phyloP scores from a whole-genome alignment of 345 rosid species.

The Syzygium jambos region DNA sequence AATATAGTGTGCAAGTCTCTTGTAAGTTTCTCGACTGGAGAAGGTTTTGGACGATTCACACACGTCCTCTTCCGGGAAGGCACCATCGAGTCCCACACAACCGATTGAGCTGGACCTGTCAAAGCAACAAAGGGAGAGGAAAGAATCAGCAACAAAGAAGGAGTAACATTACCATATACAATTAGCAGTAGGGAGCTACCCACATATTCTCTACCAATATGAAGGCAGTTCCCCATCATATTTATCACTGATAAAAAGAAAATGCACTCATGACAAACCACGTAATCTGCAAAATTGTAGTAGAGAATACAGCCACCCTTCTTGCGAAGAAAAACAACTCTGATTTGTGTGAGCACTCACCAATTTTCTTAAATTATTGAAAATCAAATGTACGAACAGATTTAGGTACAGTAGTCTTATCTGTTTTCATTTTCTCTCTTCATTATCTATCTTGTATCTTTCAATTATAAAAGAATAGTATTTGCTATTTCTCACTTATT shows the following conservation, averaged over 20 bases:
- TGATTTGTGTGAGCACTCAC: neutral
- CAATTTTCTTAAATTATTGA: neutral
- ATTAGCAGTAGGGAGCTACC: neutral
- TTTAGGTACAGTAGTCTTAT: neutral
- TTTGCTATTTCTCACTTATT: neutral
- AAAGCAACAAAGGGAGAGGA: neutral
- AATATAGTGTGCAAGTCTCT: conserved; percentile 75
- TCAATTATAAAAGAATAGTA: neutral
- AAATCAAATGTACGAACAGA: neutral
- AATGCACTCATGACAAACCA: neutral
- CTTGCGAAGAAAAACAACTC: neutral
- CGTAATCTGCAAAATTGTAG: neutral
- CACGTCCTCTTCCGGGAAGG: conserved; percentile 94
- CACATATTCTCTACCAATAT: neutral
- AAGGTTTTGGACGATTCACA: conserved; percentile 68
- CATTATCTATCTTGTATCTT: neutral
- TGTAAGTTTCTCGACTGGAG: conserved; percentile 93
- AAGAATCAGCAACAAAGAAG: neutral
- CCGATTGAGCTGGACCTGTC: conserved; percentile 82
- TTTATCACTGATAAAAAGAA: neutral
- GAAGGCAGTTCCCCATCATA: neutral
- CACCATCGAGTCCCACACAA: conserved; percentile 82
- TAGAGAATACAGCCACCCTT: neutral
- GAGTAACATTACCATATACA: neutral
- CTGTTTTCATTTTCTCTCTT: neutral